Conservation (phyloP, 176 grass and related monocot genomes). For the Zoysia japonica region DNA sequence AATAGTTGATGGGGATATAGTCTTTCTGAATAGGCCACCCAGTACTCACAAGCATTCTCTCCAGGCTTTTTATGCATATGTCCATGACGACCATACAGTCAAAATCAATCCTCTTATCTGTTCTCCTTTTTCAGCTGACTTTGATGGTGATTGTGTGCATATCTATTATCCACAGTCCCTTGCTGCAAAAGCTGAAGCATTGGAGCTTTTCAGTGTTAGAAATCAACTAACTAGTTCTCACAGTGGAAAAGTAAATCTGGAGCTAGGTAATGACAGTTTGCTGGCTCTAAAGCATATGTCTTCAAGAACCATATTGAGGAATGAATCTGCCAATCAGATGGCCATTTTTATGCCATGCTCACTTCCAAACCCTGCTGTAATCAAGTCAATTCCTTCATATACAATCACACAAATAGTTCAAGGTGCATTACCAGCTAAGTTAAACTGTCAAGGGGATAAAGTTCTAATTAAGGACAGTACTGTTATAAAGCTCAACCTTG, state of each 20-base stretch:
- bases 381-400: conserved; percentile 58
- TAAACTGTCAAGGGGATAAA: conserved; percentile 59
- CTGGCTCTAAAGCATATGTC: conserved; percentile 72
- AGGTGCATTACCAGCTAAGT: conserved; percentile 56
- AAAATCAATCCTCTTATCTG: conserved; percentile 97
- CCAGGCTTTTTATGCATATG: conserved; percentile 81
- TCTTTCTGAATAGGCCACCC: conserved; percentile 90
- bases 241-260: conserved; percentile 71
- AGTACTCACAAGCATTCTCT: conserved; percentile 95
- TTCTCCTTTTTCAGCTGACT: conserved; percentile 78
- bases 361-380: conserved; percentile 58
- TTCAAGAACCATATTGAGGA: conserved; percentile 44
- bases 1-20: conserved; percentile 86
- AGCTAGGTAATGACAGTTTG: conserved; percentile 72
- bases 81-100: conserved; percentile 87
- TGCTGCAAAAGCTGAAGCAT: conserved; percentile 88
- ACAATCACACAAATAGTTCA: conserved; percentile 72
- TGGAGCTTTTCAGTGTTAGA: conserved; percentile 90
- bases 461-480: conserved; percentile 50
- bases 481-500: conserved; percentile 59
- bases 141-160: conserved; percentile 89
- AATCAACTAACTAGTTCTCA: conserved; percentile 74
- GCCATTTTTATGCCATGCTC: conserved; percentile 62
- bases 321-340: conserved; percentile 61
- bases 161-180: conserved; percentile 93